Base-by-base conservation (phyloP, 2,329 filamentous ascomycete genomes). In the Pestalotiopsis sp. region DNA sequence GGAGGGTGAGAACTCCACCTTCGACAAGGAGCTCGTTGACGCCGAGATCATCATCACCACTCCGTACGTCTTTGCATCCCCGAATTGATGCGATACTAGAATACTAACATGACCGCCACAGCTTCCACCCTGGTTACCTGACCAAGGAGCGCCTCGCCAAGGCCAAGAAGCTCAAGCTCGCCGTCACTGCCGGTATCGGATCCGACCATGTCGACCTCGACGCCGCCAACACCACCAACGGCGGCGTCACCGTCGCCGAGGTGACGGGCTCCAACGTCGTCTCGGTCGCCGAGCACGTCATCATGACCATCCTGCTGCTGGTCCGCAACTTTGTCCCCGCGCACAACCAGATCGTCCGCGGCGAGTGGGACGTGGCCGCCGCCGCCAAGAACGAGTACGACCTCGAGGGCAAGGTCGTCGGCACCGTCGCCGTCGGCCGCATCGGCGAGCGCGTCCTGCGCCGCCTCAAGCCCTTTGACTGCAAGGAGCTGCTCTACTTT, bases 1-100 rank as follows among this genome's bases (percentile, higher is more conserved):
- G 88, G 96, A 99, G 77, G 92, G 94, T 74, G 92, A 94, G 85
- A 89, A 92, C 88, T 98, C 95, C 71, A 92, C 88, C 75, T 98
- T 99, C 72, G 96, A 98, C 84, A 89, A 95, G 86, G 94, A 99
- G 85, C 90, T 99, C 67, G 94, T 96, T 71, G 96, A 98, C 80
- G 94, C 96, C 71, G 96, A 99, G 84, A 88, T 99, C 83, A 98
- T 99, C 89, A 98, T 99, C 84, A 99, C 96, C 76, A 99, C 96
- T 69, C 96, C 96, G 93, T 97, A 83, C 71, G 87, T 75, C 31
- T 31, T 31, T 6, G 7, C 31, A 17, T 72, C 75, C 74, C 74
- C 61, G 64, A 12, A 11, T 17, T 20, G 52, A 14, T 11, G 6
- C 23, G 9, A 39, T 7, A 64, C 38, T 31, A 39, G 2, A 20